Evolutionary conservation across 23 red algal species (phyloP).

Genomic region (Gracilaria gracilis): DNA sequence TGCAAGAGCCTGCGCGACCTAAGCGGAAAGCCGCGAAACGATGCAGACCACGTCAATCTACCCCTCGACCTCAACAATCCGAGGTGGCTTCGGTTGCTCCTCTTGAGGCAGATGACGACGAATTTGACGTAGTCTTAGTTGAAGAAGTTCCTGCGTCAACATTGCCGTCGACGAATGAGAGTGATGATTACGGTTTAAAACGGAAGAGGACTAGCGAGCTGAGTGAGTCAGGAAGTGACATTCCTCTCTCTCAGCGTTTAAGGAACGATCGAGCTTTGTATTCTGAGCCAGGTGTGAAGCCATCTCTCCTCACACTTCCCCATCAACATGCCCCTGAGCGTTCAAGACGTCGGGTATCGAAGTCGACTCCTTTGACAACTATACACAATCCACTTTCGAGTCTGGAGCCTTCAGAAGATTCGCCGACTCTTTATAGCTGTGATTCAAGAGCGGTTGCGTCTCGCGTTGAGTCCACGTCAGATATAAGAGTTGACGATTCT

Average conservation of each 20-base stretch:
- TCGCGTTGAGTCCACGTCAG: background rate
- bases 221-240: background rate
- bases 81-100: background rate
- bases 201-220: background rate
- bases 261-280: background rate
- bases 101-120: background rate
- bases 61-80: background rate
- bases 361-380: slow-evolving; percentile 6
- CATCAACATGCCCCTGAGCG: slow-evolving; percentile 8
- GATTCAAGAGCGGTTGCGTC: background rate
- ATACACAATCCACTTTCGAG: background rate
- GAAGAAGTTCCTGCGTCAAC: background rate
- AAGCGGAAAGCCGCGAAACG: slow-evolving; percentile 29
- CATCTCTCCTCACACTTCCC: background rate
- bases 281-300: background rate
- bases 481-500: background rate
- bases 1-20: background rate
- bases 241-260: background rate
- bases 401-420: slow-evolving; percentile 22
- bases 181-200: background rate
- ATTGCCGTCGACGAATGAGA: background rate
- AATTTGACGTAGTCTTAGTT: slow-evolving; percentile 9
- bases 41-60: background rate
- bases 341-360: slow-evolving; percentile 19
- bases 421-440: slow-evolving; percentile 7